Percentiles rank a stretch among this genome's conserved stretches.
Evolutionary conservation across 768 basidiomycete genomes (phyloP).

Genomic region (Leccinum olivaceopallidum): DNA sequence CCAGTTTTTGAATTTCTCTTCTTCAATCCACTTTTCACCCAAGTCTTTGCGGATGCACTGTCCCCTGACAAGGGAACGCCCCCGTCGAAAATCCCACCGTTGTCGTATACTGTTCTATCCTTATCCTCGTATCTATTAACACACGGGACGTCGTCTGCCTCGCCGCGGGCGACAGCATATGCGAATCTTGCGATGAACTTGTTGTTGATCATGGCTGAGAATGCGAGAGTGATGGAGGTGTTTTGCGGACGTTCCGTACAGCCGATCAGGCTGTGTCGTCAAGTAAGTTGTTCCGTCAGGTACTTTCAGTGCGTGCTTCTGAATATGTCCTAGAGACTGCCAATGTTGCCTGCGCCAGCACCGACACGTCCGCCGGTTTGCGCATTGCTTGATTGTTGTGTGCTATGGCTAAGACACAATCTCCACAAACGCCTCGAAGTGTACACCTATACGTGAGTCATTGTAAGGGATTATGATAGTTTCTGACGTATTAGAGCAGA

Average conservation of each 20-base stretch:
- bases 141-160: conserved; percentile 63
- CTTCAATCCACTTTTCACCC: conserved; percentile 48
- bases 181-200: conserved; percentile 57
- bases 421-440: conserved; percentile 62
- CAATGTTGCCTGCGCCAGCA: conserved; percentile 44
- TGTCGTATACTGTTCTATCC: conserved; percentile 51
- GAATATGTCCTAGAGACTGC: conserved; percentile 44
- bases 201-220: conserved; percentile 52
- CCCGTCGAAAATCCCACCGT: conserved; percentile 31
- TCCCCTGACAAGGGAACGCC: conserved; percentile 29
- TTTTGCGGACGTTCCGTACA: conserved; percentile 44
- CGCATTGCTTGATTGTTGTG: conserved; percentile 65
- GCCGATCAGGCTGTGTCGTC: conserved; percentile 59
- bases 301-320: conserved; percentile 3
- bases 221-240: conserved; percentile 44
- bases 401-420: conserved; percentile 72
- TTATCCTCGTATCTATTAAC: conserved; percentile 66
- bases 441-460: conserved; percentile 53
- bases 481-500: conserved; percentile 33
- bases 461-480: background rate
- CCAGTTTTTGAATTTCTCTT: conserved; percentile 62
- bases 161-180: conserved; percentile 60
- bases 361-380: conserved; percentile 49
- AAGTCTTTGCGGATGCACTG: conserved; percentile 44
- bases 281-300: conserved; percentile 40